Percentiles rank a stretch among this genome's conserved stretches.
phyloP scores from a whole-genome alignment of 2,329 filamentous ascomycete species.

The Plenodomus biglobosus region DNA sequence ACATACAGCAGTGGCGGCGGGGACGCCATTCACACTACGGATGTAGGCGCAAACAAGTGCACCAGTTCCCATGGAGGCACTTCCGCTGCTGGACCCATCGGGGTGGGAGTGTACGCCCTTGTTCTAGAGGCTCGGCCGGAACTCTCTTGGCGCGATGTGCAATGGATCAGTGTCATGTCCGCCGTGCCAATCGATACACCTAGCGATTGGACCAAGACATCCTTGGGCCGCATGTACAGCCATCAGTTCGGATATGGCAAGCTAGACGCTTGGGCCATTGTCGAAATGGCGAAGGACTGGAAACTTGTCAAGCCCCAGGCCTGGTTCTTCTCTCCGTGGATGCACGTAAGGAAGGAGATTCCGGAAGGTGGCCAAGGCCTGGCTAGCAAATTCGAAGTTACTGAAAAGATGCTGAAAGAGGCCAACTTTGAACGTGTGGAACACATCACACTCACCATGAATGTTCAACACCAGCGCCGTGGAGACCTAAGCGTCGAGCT shows the following conservation, averaged over 20 bases:
- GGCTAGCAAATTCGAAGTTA: slow-evolving; percentile 78
- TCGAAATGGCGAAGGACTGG: slow-evolving; percentile 84
- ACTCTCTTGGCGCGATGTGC: slow-evolving; percentile 89
- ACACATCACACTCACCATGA: slow-evolving; percentile 98
- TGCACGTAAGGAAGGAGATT: slow-evolving; percentile 82
- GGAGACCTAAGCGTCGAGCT: slow-evolving; percentile 93
- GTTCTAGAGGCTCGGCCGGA: slow-evolving; percentile 83
- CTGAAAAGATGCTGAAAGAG: slow-evolving; percentile 72
- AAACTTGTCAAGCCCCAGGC: slow-evolving; percentile 89
- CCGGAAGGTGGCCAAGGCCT: slow-evolving; percentile 83
- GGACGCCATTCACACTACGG: slow-evolving; percentile 93
- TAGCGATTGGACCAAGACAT: slow-evolving; percentile 79
- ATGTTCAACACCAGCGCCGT: slow-evolving; percentile 80
- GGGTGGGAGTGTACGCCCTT: slow-evolving; percentile 87
- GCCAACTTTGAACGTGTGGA: slow-evolving; percentile 87
- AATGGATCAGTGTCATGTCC: slow-evolving; percentile 84
- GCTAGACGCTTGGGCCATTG: slow-evolving; percentile 81
- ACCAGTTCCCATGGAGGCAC: slow-evolving; percentile 86
- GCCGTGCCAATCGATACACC: slow-evolving; percentile 78
- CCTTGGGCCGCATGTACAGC: slow-evolving; percentile 82
- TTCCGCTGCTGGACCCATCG: slow-evolving; percentile 90
- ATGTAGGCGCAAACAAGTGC: slow-evolving; percentile 82
- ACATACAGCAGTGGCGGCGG: slow-evolving; percentile 91
- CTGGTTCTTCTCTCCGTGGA: slow-evolving; percentile 92
- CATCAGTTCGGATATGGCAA: slow-evolving; percentile 97